Evolutionary conservation across 2,329 filamentous ascomycete species (phyloP).

Genomic region (Penicillium psychrosexuale): DNA sequence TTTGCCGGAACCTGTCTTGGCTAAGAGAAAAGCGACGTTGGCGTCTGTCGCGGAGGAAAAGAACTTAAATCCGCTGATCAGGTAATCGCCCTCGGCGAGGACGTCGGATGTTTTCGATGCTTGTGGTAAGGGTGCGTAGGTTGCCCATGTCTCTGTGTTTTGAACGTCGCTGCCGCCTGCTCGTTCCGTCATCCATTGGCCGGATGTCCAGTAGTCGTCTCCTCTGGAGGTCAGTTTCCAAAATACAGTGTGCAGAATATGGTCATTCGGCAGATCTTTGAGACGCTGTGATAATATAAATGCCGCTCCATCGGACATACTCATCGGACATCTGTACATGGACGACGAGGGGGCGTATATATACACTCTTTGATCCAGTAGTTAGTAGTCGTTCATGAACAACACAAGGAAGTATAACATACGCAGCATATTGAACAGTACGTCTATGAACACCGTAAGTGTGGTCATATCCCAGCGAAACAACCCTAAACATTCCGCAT

Average conservation of each 20-base stretch:
- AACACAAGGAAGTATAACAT: neutral
- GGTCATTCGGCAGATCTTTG: neutral
- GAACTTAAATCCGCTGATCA: slow-evolving; percentile 67
- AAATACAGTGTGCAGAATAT: slow-evolving; percentile 12
- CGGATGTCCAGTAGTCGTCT: slow-evolving; percentile 60
- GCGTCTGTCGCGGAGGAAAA: slow-evolving; percentile 65
- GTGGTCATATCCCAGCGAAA: slow-evolving; percentile 26
- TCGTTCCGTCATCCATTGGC: slow-evolving; percentile 76
- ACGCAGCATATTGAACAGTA: slow-evolving; percentile 28
- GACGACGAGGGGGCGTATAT: slow-evolving; percentile 27
- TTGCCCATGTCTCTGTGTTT: slow-evolving; percentile 62
- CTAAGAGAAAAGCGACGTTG: slow-evolving; percentile 62
- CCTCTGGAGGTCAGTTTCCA: slow-evolving; percentile 14
- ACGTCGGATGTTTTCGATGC: slow-evolving; percentile 14
- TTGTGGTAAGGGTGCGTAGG: slow-evolving; percentile 23
- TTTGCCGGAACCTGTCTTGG: slow-evolving; percentile 53
- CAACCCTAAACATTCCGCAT: slow-evolving; percentile 17
- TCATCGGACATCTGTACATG: slow-evolving; percentile 27
- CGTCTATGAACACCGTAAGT: slow-evolving; percentile 22
- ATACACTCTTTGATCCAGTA: slow-evolving; percentile 19
- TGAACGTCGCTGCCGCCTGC: slow-evolving; percentile 67
- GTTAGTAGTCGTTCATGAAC: neutral
- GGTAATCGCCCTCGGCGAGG: slow-evolving; percentile 29
- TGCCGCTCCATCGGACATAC: slow-evolving; percentile 29
- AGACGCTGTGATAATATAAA: slow-evolving; percentile 9